Evolutionary conservation across 345 rosid genomes (phyloP), one percentile per base, ranked within the genome.

Genomic region (Ricinus communis): DNA sequence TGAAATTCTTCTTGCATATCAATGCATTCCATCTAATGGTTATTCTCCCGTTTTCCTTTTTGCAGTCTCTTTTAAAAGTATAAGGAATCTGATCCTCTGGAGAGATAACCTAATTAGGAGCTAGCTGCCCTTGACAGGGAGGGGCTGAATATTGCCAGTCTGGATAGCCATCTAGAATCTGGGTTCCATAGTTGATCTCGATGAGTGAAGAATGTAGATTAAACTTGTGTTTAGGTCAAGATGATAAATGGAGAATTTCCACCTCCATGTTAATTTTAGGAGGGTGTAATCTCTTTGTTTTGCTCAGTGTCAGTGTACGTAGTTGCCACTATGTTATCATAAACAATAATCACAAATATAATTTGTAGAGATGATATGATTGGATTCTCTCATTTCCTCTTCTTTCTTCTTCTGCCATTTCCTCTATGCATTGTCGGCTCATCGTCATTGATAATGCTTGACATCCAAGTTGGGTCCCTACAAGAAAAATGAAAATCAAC

Each of bases 31-130:
- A 43, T 3, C 11, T 4, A 9, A 9, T 38, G 43, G 43, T 38
- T 9, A 38, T n/a, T 54, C 18, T 27, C 15, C 11, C 28, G 5
- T 60, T 60, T 16, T 50, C 50, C 38, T 62, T 16, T 56, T 30
- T 41, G 2, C 46, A 71, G 74, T 71, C 62, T 28, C 62, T 71
- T 40, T 27, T 71, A 40, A 71, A 59, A 62, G 74, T 62, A 43
- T 52, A 28, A 62, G 68, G 68, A 51, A 71, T 40, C 30, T 6
- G 40, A 25, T 71, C 38, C 52, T 16, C 15, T 12, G 18, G 8
- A n/a, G 58, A 46, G 15, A 46, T n/a, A 12, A 41, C 8, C 9
- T 31, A 30, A 27, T n/a, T n/a, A 30, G 25, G 56, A 59, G 16
- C 53, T 49, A 67, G 45, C 43, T 52, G 33, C 30, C 24, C 27